Evolutionary conservation across 75 land plant genomes (phyloP).

Genomic region (Ceratopteris richardii): DNA sequence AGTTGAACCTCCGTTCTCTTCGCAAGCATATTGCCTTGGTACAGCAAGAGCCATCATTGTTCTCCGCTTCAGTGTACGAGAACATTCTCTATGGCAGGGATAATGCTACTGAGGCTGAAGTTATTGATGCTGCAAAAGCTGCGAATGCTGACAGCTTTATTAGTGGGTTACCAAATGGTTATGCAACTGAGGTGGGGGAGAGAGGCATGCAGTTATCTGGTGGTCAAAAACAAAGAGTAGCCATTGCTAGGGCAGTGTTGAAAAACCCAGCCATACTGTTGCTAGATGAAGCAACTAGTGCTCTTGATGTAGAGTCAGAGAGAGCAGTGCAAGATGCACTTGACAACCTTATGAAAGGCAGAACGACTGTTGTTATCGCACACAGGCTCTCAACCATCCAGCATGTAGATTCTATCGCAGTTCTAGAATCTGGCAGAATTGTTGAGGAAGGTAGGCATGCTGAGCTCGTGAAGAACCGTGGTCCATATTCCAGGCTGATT

Average conservation of each 20-base stretch:
- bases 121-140: constrained; percentile 95
- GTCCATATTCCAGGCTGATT: constrained; percentile 12
- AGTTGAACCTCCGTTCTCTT: constrained; percentile 81
- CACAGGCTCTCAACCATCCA: constrained; percentile 19
- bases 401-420: constrained; percentile 13
- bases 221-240: constrained; percentile 26
- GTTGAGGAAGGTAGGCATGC: constrained; percentile 15
- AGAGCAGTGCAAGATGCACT: constrained; percentile 22
- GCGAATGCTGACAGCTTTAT: constrained; percentile 99
- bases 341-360: constrained; percentile 16
- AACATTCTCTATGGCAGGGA: constrained; percentile 94
- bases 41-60: constrained; percentile 93
- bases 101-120: constrained; percentile 95
- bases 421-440: constrained; percentile 6
- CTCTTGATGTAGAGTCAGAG: constrained; percentile 29
- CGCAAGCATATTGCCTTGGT: constrained; percentile 87
- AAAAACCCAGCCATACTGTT: constrained; percentile 23
- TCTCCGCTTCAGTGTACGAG: constrained; percentile 86
- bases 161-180: constrained; percentile 20
- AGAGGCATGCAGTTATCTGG: constrained; percentile 26
- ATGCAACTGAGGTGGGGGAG: constrained; percentile 23
- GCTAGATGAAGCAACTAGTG: constrained; percentile 28
- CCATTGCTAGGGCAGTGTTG: constrained; percentile 26
- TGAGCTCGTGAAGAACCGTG: constrained; percentile 6
- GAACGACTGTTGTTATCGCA: constrained; percentile 12